A percentile compares a stretch with the other conserved stretches of the same genome.
phyloP scores from a whole-genome alignment of 2,329 filamentous ascomycete species.

The Talaromyces pinophilus region DNA sequence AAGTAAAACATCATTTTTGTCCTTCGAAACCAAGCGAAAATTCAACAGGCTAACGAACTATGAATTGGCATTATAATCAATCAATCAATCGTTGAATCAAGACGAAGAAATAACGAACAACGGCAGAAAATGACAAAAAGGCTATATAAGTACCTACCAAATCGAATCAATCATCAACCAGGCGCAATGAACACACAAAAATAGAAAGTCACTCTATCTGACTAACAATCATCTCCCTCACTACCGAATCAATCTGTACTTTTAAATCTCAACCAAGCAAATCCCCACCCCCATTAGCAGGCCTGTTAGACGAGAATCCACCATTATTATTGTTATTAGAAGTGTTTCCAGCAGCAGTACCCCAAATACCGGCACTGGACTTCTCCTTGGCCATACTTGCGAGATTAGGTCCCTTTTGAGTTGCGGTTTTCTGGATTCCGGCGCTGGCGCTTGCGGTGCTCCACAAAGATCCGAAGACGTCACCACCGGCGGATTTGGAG shows the following conservation, averaged over 20 bases:
- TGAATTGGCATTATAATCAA: slow-evolving; percentile 1
- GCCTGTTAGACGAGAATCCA: slow-evolving; percentile 10
- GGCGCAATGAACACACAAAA: not conserved
- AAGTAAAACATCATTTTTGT: not conserved
- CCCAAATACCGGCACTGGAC: slow-evolving; percentile 92
- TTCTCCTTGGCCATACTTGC: slow-evolving; percentile 98
- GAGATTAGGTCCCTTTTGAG: slow-evolving; percentile 72
- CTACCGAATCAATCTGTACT: not conserved
- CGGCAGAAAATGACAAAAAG: not conserved
- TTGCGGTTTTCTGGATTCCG: slow-evolving; percentile 71
- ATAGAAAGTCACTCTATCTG: not conserved
- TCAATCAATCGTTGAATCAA: not conserved
- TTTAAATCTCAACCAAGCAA: slow-evolving; percentile 14
- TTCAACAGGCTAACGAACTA: not conserved
- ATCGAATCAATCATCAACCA: not conserved
- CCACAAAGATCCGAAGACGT: slow-evolving; percentile 90
- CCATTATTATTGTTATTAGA: not conserved
- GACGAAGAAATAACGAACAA: not conserved
- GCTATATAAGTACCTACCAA: slow-evolving; percentile 1
- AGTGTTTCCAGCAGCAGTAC: slow-evolving; percentile 50
- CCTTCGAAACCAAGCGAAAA: not conserved
- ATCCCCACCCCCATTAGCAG: slow-evolving; percentile 4
- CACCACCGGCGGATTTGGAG: slow-evolving; percentile 61
- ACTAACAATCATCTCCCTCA: no score
- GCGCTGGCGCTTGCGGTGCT: slow-evolving; percentile 66